phyloP scores from a whole-genome alignment of 108 stramenopile genomes.

The Schizochytrium sp. region DNA sequence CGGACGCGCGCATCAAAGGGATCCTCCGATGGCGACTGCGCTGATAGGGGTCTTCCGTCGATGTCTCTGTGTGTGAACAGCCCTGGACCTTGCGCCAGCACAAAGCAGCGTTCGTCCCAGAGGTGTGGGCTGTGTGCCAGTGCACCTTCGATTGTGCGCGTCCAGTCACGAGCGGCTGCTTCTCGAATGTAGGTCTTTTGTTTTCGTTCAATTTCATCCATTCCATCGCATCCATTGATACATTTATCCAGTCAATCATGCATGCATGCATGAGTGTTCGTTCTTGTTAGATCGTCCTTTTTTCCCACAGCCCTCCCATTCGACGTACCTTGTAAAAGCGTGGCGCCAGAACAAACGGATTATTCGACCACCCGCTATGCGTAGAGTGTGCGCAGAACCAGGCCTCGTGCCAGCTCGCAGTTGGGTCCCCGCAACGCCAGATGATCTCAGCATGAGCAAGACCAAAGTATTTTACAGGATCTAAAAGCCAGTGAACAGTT shows the following conservation, averaged over 20 bases:
- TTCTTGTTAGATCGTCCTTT: too few species aligned
- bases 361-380: background rate
- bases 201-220: too few species aligned
- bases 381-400: constrained; percentile 6
- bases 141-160: background rate
- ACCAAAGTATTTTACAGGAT: background rate
- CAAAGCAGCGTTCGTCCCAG: background rate
- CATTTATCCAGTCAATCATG: too few species aligned
- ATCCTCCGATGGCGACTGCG: background rate
- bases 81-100: background rate
- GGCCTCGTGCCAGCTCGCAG: background rate
- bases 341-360: background rate
- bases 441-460: too few species aligned
- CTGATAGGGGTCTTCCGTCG: background rate
- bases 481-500: background rate
- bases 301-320: too few species aligned
- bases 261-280: too few species aligned
- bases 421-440: background rate
- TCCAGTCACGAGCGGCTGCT: background rate
- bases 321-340: background rate
- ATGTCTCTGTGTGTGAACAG: background rate
- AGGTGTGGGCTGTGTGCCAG: background rate
- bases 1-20: background rate
- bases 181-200: background rate
- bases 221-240: too few species aligned